These are phyloP conservation scores for Talaromyces sp. DNA, from an alignment of 2,329 filamentous ascomycete genomes.

Conservation along the genomic window DNA sequence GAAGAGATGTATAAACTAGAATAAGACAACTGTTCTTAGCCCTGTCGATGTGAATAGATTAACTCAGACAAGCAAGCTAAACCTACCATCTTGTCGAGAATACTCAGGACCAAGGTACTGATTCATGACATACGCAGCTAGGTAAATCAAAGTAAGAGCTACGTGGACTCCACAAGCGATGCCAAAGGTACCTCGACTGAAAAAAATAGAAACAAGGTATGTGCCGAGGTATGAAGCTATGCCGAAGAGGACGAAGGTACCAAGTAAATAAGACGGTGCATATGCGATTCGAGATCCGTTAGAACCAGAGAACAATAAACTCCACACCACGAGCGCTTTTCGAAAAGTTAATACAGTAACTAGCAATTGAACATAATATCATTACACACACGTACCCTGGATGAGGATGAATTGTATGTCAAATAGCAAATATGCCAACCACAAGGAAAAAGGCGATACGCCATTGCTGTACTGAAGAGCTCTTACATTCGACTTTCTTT, in stretches of 20 bases:
- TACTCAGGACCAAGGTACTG: neutral
- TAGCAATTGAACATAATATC: neutral
- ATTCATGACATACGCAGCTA: constrained; percentile 3
- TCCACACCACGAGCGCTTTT: neutral
- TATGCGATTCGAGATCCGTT: constrained; percentile 61
- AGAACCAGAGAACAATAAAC: neutral
- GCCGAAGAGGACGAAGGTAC: constrained; percentile 76
- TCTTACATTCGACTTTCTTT: constrained; percentile 56
- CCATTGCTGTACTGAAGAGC: constrained; percentile 89
- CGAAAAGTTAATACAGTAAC: neutral
- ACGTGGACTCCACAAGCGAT: constrained; percentile 60
- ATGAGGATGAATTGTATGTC: constrained; percentile 65
- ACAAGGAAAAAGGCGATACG: constrained; percentile 73
- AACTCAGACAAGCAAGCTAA: neutral
- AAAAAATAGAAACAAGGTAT: constrained; percentile 77
- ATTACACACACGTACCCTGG: neutral
- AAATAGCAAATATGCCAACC: constrained; percentile 76
- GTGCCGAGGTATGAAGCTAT: constrained; percentile 69
- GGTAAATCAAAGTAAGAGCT: neutral
- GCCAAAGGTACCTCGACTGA: constrained; percentile 73
- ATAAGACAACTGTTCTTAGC: neutral
- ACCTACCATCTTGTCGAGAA: neutral
- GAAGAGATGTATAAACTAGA: constrained; percentile 2
- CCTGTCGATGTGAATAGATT: neutral
- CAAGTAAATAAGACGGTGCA: constrained; percentile 71